A percentile compares a stretch with the other conserved stretches of the same genome.
These are phyloP conservation scores for Hortaea sp. DNA, from an alignment of 2,329 filamentous ascomycete species.

Conservation along the genomic window DNA sequence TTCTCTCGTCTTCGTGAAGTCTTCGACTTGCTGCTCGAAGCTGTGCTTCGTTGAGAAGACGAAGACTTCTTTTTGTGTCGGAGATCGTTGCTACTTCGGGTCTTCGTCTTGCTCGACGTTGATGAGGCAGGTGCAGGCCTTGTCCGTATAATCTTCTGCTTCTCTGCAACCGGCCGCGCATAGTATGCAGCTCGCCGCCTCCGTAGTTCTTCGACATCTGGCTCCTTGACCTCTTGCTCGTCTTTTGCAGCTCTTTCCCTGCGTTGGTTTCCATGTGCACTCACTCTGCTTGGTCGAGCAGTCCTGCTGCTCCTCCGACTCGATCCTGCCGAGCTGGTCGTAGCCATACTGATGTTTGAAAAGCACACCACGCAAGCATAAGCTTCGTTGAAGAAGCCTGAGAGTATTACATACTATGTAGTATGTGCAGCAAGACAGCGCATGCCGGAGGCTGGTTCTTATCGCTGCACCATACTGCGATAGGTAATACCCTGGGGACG, in stretches of 20 bases:
- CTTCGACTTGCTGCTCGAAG: not conserved
- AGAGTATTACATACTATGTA: not conserved
- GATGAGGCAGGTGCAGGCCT: not conserved
- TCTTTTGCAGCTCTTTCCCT: conserved; percentile 5
- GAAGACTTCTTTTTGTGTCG: not conserved
- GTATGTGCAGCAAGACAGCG: not conserved
- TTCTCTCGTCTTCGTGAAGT: not conserved
- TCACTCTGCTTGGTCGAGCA: not conserved
- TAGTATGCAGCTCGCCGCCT: conserved; percentile 30
- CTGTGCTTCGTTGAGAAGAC: not conserved
- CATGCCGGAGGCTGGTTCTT: not conserved
- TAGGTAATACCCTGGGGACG: not conserved
- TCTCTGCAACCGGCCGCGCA: conserved; percentile 11
- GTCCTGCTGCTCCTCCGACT: not conserved
- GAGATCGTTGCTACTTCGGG: not conserved
- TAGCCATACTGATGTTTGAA: not conserved
- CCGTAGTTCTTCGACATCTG: conserved; percentile 32
- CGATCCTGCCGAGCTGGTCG: not conserved
- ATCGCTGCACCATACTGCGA: not conserved
- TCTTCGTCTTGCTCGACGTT: not conserved
- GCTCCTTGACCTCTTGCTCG: conserved; percentile 13
- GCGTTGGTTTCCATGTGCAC: not conserved
- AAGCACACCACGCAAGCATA: no score
- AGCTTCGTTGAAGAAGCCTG: not conserved
- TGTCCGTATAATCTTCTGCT: conserved; percentile 5